Conservation (phyloP, 345 rosid species). For the Ceriops zippeliana region DNA sequence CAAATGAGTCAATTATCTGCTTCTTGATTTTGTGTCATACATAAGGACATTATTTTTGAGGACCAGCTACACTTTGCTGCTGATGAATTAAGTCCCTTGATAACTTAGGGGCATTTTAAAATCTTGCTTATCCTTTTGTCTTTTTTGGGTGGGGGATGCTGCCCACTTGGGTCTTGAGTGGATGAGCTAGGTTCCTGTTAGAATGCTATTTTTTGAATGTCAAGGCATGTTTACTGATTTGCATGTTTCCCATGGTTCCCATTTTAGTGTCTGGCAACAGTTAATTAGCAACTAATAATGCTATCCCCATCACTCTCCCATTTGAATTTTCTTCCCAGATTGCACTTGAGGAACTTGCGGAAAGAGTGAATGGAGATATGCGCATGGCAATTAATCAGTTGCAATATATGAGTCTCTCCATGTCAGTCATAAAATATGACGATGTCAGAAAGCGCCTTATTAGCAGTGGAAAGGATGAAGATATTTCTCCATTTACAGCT, state of each 20-base stretch:
- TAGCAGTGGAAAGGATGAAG: slow-evolving; percentile 92
- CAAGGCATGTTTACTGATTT: neutral
- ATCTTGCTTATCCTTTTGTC: too few relatives aligned
- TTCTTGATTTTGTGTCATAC: too few relatives aligned
- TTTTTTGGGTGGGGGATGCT: too few relatives aligned
- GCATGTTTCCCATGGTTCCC: slow-evolving; percentile 7
- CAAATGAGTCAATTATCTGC: neutral
- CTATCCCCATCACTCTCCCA: too few relatives aligned
- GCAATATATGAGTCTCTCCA: slow-evolving; percentile 92
- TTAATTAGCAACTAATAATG: slow-evolving; percentile 12
- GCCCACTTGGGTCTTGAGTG: too few relatives aligned
- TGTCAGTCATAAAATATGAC: slow-evolving; percentile 78
- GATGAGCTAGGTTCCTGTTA: too few relatives aligned
- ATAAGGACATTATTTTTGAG: neutral
- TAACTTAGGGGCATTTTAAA: too few relatives aligned
- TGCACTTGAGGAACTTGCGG: slow-evolving; percentile 95
- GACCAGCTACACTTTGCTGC: neutral
- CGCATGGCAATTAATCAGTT: slow-evolving; percentile 93
- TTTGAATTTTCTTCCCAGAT: slow-evolving; percentile 36
- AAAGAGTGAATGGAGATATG: slow-evolving; percentile 91
- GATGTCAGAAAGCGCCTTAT: slow-evolving; percentile 84
- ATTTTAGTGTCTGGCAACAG: slow-evolving; percentile 9
- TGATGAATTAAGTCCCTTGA: too few relatives aligned
- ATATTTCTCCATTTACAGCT: slow-evolving; percentile 95
- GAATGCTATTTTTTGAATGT: too few relatives aligned